Percentiles rank a stretch among this genome's conserved stretches.
phyloP scores from a whole-genome alignment of 1,284 basidiomycete genomes.

The Porodaedalea pini region DNA sequence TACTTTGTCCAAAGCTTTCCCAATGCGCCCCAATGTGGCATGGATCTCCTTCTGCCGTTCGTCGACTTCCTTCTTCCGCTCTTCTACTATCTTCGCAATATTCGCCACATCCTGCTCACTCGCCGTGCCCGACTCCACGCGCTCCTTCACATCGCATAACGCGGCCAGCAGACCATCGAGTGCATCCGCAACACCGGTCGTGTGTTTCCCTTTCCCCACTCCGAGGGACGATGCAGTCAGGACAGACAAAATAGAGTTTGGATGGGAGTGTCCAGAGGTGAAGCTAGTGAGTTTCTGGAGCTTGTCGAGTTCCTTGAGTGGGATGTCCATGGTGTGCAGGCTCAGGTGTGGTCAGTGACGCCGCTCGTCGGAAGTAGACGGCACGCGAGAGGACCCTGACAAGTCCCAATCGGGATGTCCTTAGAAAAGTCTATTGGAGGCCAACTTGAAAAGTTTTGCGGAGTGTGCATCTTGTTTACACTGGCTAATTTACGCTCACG shows the following conservation, averaged over 20 bases:
- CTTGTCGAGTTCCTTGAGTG: slow-evolving; percentile 70
- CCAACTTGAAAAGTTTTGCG: background rate
- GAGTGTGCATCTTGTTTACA: no score
- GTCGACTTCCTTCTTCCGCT: slow-evolving; percentile 79
- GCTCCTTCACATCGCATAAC: slow-evolving; percentile 56
- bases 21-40: slow-evolving; percentile 67
- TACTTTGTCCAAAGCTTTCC: slow-evolving; percentile 89
- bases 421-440: background rate
- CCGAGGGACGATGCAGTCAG: slow-evolving; percentile 7
- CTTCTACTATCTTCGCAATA: slow-evolving; percentile 59
- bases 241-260: slow-evolving; percentile 26
- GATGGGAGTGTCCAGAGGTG: slow-evolving; percentile 37
- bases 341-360: background rate
- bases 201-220: slow-evolving; percentile 43
- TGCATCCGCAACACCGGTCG: slow-evolving; percentile 54
- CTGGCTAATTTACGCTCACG: slow-evolving; percentile 9
- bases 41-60: slow-evolving; percentile 87
- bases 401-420: background rate
- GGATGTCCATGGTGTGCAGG: slow-evolving; percentile 53
- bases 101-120: slow-evolving; percentile 51
- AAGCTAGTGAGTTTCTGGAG: slow-evolving; percentile 63
- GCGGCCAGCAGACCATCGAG: slow-evolving; percentile 66
- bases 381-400: background rate
- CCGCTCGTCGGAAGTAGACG: background rate
- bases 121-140: slow-evolving; percentile 50